Conservation (phyloP, 2,329 filamentous ascomycete genomes). For the Aspergillus sp. region DNA sequence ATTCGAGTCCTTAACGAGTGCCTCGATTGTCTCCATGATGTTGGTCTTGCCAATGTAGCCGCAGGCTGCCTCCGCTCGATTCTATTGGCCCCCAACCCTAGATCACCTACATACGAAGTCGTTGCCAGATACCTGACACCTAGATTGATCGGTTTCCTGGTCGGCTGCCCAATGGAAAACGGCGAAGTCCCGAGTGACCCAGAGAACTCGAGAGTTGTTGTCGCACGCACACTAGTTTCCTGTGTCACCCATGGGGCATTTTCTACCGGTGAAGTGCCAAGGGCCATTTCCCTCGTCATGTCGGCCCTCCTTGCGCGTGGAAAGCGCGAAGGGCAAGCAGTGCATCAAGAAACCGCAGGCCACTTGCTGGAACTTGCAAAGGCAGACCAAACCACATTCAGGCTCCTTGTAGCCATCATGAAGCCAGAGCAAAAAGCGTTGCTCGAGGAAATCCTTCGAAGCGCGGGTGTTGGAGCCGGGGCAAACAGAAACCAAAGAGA, state of each 20-base stretch:
- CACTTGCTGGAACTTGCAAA: conserved; percentile 77
- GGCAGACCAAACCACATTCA: conserved; percentile 68
- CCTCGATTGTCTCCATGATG: conserved; percentile 68
- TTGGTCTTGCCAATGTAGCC: conserved; percentile 69
- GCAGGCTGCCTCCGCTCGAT: conserved; percentile 85
- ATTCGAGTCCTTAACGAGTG: conserved; percentile 73
- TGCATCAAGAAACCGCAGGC: conserved; percentile 69
- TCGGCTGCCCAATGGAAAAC: conserved; percentile 46
- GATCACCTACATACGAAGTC: conserved; percentile 62
- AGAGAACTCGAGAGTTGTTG: conserved; percentile 65
- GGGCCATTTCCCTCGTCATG: conserved; percentile 69
- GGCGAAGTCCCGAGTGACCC: conserved; percentile 63
- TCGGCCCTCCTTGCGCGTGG: conserved; percentile 73
- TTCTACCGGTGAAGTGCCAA: conserved; percentile 24
- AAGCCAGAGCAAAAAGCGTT: conserved; percentile 65
- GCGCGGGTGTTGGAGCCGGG: conserved; percentile 49
- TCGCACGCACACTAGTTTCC: conserved; percentile 71
- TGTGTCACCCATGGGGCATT: conserved; percentile 52
- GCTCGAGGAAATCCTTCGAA: conserved; percentile 72
- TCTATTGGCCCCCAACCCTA: conserved; percentile 60
- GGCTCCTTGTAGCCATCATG: conserved; percentile 67
- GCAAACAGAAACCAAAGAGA: conserved; percentile 35
- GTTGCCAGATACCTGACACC: conserved; percentile 73
- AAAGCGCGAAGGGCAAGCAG: conserved; percentile 52
- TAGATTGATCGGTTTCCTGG: conserved; percentile 69